Evolutionary conservation across 768 basidiomycete genomes (phyloP), one percentile per base, ranked within the genome.

Genomic region (Termitomyces sp.): DNA sequence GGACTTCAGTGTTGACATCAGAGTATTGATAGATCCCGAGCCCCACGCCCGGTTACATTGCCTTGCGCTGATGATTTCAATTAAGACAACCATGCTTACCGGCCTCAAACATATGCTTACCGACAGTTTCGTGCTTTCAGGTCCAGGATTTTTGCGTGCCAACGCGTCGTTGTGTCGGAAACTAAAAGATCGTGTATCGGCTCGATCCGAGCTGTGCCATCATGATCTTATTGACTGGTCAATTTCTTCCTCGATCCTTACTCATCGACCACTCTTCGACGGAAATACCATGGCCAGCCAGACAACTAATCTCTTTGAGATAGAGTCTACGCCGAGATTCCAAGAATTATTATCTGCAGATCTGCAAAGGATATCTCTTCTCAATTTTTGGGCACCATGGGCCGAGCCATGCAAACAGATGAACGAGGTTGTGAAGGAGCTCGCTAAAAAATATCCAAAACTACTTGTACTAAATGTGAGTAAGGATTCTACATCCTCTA

Each of bases 371-470:
- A 81, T 96, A 24, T 94, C 94, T 4, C 77, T 96, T 38, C 85
- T 97, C 68, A 92, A 90, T 74, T 99, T 98, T 71, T 95, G 94
- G 90, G 92, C 95, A 44, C 77, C 84, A 72, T 90, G 93, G 92
- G 97, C 94, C 0, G 89, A 84, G 60, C 94, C 94, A 42, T 98
- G 95, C 77, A 80, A 80, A 64, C 81, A 87, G 65, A 96, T 97
- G 88, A 94, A 94, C 74, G 77, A 85, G 45, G 83, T 94, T 6
- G 82, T 90, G 18, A 59, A 66, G 9, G 88, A 90, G 65, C 78
- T 96, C 46, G 83, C 94, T 1, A 83, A 80, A 61, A 88, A 90
- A 68, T 81, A 92, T 66, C 76, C 84, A 0, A 63, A 75, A 3
- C 70, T 90, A 1, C 76, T 98, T 24, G 88, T 92, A 58, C 76